These are phyloP conservation scores for Cinnamomum chago DNA, from an alignment of 164 flowering plant genomes.

Conservation along the genomic window DNA sequence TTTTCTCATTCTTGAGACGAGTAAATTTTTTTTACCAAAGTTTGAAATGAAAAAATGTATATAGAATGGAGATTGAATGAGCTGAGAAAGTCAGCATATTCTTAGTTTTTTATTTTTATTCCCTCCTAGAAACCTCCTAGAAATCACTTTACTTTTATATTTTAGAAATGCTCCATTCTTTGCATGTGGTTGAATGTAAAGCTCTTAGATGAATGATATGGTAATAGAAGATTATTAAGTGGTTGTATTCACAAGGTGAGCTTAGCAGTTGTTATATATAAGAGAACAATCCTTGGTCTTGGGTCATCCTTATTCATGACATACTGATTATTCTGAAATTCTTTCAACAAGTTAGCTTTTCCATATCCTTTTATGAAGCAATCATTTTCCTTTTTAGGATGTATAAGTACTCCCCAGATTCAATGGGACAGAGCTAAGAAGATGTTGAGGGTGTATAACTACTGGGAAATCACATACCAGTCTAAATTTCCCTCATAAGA, in stretches of 20 bases:
- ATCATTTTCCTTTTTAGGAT: background rate
- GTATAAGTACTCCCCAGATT: no score
- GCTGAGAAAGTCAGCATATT: background rate
- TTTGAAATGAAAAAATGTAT: background rate
- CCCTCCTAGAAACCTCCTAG: no score
- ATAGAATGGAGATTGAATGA: background rate
- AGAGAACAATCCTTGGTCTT: no score
- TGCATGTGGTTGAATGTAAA: background rate
- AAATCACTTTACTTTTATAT: no score
- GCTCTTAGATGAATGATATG: background rate
- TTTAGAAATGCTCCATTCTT: background rate
- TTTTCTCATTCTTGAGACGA: background rate
- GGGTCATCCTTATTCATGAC: no score
- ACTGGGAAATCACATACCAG: background rate
- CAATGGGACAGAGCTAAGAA: no score
- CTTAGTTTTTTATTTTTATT: no score
- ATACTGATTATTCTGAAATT: no score
- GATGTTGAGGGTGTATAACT: no score
- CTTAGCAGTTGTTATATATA: no score
- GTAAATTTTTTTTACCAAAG: background rate
- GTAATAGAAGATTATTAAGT: background rate
- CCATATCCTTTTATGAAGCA: background rate
- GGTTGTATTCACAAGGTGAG: no score
- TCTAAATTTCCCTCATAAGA: background rate
- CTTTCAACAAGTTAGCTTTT: background rate